Evolutionary conservation across 2,329 filamentous ascomycete species (phyloP), one percentile per base, ranked within the genome.

Genomic region (Hypoxylon sp.): DNA sequence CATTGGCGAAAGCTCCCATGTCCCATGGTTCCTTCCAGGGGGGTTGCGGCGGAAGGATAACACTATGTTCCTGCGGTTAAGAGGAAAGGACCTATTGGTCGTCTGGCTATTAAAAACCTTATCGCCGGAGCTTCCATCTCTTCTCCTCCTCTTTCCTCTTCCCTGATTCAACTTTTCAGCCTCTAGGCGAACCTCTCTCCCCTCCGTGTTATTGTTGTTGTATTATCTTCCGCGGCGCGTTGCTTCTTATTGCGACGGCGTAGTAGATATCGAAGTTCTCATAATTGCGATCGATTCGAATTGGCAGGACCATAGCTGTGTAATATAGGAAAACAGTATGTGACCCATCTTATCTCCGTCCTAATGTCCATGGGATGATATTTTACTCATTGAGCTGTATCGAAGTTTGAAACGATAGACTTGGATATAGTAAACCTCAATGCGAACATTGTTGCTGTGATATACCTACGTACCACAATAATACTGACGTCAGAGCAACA

Each of bases 61-160:
- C n/a, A n/a, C n/a, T n/a, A n/a, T n/a, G n/a, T n/a, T n/a, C n/a
- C n/a, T n/a, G n/a, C n/a, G n/a, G 26, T 27, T 23, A 19, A 30
- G 25, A 20, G 27, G 15, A 45, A 31, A 19, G 40, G 35, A 52
- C 36, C 42, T 29, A 31, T 20, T 32, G 27, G 9, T 34, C 40
- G 25, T 34, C 19, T n/a, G 27, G 36, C 36, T 47, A 51, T 26
- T 37, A 47, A 44, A 15, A n/a, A 23, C 37, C 52, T 54, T 59
- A 59, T 56, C 56, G 53, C 56, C 56, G 56, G 49, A 48, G 19
- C 41, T 49, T 42, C 49, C 45, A 48, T 11, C 29, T 26, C 13
- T 48, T 29, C 36, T 41, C 31, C 12, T 25, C 30, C 13, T 51
- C 32, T 41, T 44, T 31, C 35, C 31, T 44, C 32, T 44, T 40